Conservation (phyloP, 1,284 basidiomycete species). For the Trichosporon coremiiforme region DNA sequence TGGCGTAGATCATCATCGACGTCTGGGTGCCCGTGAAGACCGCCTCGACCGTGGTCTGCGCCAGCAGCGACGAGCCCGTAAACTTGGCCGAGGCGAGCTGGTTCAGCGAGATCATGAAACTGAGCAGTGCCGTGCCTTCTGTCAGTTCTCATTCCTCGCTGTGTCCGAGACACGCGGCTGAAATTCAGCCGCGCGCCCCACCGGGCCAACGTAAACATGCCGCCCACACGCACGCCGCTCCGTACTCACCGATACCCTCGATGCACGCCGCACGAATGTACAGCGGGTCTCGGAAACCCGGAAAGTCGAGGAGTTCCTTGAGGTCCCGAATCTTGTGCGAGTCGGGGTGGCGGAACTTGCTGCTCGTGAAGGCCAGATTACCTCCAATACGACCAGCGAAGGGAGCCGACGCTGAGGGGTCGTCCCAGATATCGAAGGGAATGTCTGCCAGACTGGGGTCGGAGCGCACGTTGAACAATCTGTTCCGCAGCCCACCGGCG, state of each 20-base stretch:
- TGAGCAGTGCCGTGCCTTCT: constrained; percentile 8
- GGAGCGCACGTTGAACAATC: background rate
- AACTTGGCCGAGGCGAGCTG: background rate
- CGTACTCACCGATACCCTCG: constrained; percentile 17
- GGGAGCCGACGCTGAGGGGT: background rate
- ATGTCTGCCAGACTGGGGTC: background rate
- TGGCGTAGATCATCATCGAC: constrained; percentile 12
- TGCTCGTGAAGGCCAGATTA: constrained; percentile 17
- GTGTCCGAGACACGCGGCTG: background rate
- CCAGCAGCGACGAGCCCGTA: background rate
- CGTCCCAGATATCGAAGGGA: background rate
- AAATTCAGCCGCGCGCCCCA: background rate
- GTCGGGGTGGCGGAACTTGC: constrained; percentile 12
- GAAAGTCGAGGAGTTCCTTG: constrained; percentile 1
- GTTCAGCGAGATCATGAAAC: background rate
- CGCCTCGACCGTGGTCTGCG: background rate
- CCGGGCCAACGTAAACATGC: no score
- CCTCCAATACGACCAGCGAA: constrained; percentile 23
- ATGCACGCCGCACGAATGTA: constrained; percentile 20
- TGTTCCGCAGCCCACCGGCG: background rate
- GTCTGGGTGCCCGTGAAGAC: background rate
- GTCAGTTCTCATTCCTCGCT: background rate
- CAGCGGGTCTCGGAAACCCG: constrained; percentile 10
- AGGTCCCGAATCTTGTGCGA: constrained; percentile 4
- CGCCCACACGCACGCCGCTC: background rate